Percentiles rank a stretch among this genome's conserved stretches.
Conservation (phyloP, 148 eudicot species). For the Rhododendron simsii region DNA sequence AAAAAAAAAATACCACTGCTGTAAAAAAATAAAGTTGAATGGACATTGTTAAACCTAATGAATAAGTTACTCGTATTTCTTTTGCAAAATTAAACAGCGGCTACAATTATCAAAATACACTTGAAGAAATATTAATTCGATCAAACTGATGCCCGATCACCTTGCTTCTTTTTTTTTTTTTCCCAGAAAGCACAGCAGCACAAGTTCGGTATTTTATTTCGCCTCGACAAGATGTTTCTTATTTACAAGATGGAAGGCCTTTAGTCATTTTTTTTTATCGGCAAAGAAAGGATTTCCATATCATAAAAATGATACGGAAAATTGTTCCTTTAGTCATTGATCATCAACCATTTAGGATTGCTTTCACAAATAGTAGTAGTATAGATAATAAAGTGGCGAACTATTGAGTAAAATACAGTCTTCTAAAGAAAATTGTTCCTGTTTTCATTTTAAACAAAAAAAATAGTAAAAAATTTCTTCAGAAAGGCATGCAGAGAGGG, state of each 20-base stretch:
- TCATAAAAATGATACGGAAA: too few species aligned
- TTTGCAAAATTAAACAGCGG: not conserved
- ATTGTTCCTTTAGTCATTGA: too few species aligned
- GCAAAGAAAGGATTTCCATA: too few species aligned
- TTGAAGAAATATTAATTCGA: not conserved
- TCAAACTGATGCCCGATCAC: not conserved
- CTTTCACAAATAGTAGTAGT: too few species aligned
- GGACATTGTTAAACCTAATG: not conserved
- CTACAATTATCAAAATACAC: not conserved
- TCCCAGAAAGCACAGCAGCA: not conserved
- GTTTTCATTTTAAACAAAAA: not conserved
- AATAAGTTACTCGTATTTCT: not conserved
- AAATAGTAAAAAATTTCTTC: not conserved
- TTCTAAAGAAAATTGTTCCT: not conserved
- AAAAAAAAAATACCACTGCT: not conserved
- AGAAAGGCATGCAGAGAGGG: not conserved
- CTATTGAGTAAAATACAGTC: too few species aligned
- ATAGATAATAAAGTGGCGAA: too few species aligned
- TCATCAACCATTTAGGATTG: too few species aligned
- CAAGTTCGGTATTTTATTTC: not conserved
- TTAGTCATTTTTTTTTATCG: too few species aligned
- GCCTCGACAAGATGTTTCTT: too few species aligned
- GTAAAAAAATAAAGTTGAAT: not conserved
- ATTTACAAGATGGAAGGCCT: too few species aligned
- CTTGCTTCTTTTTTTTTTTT: too few species aligned